Evolutionary conservation across 1,139 yeast genomes (phyloP).

Genomic region (Diutina rugosa): DNA sequence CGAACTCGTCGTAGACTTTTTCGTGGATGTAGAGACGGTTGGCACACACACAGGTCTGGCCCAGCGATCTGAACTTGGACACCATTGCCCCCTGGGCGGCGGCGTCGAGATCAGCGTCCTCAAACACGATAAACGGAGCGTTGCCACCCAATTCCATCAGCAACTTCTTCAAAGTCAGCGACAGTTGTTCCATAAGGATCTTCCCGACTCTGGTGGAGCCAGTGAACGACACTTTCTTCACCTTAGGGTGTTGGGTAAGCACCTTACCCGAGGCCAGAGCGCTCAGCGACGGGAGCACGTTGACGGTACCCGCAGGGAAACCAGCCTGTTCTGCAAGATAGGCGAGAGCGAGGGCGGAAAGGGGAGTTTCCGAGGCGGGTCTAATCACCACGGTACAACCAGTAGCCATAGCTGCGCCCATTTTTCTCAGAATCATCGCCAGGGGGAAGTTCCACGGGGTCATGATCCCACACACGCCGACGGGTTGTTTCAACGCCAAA

Average conservation of each 20-base stretch:
- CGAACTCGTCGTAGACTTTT: conserved; percentile 47
- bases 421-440: conserved; percentile 87
- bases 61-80: conserved; percentile 20
- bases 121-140: conserved; percentile 83
- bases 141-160: conserved; percentile 85
- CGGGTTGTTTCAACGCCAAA: conserved; percentile 51
- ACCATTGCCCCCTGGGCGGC: conserved; percentile 36
- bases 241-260: conserved; percentile 11
- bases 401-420: conserved; percentile 86
- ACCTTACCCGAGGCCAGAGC: conserved; percentile 54
- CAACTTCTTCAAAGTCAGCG: conserved; percentile 69
- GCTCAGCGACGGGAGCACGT: conserved; percentile 41
- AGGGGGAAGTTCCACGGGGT: conserved; percentile 97
- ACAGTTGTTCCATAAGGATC: conserved; percentile 59
- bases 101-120: conserved; percentile 64
- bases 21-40: conserved; percentile 61
- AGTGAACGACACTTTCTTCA: conserved; percentile 76
- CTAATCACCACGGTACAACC: conserved; percentile 87
- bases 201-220: conserved; percentile 68
- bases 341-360: conserved; percentile 74
- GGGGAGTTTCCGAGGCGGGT: conserved; percentile 87
- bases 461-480: conserved; percentile 24
- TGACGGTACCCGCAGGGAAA: conserved; percentile 73
- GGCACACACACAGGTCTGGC: conserved; percentile 75
- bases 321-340: conserved; percentile 68